Evolutionary conservation across 2,329 filamentous ascomycete species (phyloP).

Genomic region (Aspergillus melleus): DNA sequence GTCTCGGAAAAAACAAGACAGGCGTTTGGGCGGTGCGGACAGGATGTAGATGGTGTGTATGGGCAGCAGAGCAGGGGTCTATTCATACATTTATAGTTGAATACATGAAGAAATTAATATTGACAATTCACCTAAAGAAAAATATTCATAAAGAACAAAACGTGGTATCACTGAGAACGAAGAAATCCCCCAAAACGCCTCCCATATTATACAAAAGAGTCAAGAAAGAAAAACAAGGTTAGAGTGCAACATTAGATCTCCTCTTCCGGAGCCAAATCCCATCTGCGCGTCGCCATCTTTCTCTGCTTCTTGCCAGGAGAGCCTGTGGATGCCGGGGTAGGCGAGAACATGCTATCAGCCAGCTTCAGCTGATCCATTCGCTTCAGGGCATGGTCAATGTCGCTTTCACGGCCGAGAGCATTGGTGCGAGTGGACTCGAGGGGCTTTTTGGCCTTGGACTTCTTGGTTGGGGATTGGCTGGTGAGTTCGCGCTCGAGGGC

Average conservation of each 20-base stretch:
- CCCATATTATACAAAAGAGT: conserved; percentile 3
- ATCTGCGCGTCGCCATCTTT: conserved; percentile 49
- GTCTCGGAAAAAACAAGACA: neutral
- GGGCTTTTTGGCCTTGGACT: conserved; percentile 36
- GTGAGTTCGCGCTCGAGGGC: conserved; percentile 66
- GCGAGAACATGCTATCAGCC: conserved; percentile 34
- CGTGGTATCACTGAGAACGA: neutral
- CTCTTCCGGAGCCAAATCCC: conserved; percentile 47
- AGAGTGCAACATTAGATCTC: conserved; percentile 25
- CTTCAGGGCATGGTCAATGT: conserved; percentile 40
- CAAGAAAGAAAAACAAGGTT: neutral
- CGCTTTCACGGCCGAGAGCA: conserved; percentile 37
- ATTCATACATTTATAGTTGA: neutral
- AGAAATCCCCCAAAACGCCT: neutral
- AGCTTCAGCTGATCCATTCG: conserved; percentile 43
- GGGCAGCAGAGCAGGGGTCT: neutral
- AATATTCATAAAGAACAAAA: neutral
- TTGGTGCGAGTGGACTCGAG: conserved; percentile 29
- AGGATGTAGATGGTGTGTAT: neutral
- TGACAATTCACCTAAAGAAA: conserved; percentile 34
- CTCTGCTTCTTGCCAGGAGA: conserved; percentile 42
- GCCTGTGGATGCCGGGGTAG: conserved; percentile 21
- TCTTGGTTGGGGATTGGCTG: conserved; percentile 63
- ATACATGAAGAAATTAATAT: neutral
- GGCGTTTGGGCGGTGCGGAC: neutral